Conservation (phyloP, 331 rosid species). For the Spiraea crenata region DNA sequence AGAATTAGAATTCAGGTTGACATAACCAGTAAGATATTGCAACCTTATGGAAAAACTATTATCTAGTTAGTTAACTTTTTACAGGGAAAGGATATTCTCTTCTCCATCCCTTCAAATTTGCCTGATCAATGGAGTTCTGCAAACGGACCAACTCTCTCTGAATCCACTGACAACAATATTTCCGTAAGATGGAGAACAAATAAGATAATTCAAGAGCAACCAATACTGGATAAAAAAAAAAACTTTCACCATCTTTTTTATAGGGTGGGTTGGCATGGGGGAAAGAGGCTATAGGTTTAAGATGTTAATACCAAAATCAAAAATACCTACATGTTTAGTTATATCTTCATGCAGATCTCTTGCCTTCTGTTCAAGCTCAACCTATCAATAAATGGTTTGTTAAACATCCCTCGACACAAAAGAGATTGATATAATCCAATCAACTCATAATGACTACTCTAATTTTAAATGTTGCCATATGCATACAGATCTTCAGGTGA, state of each 20-base stretch:
- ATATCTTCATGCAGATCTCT: constrained; percentile 54
- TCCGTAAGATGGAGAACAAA: background rate
- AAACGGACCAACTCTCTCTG: constrained; percentile 44
- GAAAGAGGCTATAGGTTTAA: background rate
- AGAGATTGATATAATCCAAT: background rate
- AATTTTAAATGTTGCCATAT: background rate
- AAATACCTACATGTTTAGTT: constrained; percentile 58
- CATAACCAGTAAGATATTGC: background rate
- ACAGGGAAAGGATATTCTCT: constrained; percentile 63
- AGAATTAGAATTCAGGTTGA: background rate
- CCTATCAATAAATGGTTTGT: constrained; percentile 30
- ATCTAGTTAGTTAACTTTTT: background rate
- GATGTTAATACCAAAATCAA: constrained; percentile 7
- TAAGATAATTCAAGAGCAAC: constrained; percentile 3
- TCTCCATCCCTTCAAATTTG: constrained; percentile 57
- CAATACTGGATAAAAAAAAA: background rate
- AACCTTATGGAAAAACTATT: background rate
- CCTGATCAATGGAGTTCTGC: constrained; percentile 51
- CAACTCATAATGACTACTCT: background rate
- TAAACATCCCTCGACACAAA: background rate
- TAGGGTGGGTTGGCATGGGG: background rate
- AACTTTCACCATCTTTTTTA: background rate
- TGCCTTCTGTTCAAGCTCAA: constrained; percentile 62
- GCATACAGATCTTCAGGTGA: constrained; percentile 1
- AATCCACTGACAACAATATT: constrained; percentile 47